Conservation (phyloP, 345 rosid genomes). For the Lumnitzera littorea region DNA sequence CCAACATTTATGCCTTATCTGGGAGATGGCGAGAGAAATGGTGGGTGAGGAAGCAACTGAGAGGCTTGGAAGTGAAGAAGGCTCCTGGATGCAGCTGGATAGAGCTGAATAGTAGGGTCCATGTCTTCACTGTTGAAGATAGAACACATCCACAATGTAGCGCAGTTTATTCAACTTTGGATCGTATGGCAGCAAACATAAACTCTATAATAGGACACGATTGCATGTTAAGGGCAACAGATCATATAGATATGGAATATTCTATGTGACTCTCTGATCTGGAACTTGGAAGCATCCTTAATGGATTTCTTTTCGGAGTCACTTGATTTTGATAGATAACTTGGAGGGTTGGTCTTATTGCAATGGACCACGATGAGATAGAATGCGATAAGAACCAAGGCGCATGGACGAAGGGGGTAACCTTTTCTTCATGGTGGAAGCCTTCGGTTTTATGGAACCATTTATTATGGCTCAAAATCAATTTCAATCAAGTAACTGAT, state of each 20-base stretch:
- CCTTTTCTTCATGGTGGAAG: too few species aligned
- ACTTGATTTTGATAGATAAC: too few species aligned
- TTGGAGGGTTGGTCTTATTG: too few species aligned
- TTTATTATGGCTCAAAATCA: too few species aligned
- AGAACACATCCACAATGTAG: constrained; percentile 26
- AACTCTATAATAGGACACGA: constrained; percentile 9
- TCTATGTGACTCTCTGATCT: constrained; percentile 1
- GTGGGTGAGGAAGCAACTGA: constrained; percentile 36
- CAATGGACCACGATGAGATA: too few species aligned
- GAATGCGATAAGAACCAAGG: too few species aligned
- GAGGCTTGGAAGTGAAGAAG: constrained; percentile 37
- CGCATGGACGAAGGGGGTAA: too few species aligned
- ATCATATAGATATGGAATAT: not conserved
- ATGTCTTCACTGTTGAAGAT: constrained; percentile 35
- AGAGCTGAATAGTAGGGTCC: constrained; percentile 26
- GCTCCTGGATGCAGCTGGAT: constrained; percentile 56
- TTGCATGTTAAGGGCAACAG: constrained; percentile 2
- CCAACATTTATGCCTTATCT: constrained; percentile 39
- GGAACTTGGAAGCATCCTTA: too few species aligned
- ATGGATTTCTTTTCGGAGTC: too few species aligned
- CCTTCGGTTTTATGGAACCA: too few species aligned
- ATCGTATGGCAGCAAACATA: constrained; percentile 33
- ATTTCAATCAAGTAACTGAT: too few species aligned
- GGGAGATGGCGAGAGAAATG: constrained; percentile 53
- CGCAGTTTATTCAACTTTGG: constrained; percentile 28